These are phyloP conservation scores for Tubosaeta brunneosetosa DNA, from an alignment of 768 basidiomycete species.

Conservation along the genomic window DNA sequence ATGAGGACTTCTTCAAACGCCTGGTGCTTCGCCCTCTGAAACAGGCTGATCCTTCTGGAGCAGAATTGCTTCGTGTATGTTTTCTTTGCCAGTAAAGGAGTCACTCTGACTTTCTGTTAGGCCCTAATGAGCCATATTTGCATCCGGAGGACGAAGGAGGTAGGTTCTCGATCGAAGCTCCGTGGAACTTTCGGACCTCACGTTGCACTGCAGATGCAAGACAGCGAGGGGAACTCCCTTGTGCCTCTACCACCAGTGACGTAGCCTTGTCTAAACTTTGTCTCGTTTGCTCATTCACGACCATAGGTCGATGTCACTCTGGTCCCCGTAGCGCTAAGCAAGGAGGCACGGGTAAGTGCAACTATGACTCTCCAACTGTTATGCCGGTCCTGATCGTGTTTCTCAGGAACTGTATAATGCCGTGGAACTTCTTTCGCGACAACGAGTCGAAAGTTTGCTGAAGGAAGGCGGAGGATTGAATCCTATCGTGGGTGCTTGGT, in stretches of 20 bases:
- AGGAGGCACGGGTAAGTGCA: constrained; percentile 56
- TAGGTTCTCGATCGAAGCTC: constrained; percentile 16
- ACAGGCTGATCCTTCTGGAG: constrained; percentile 60
- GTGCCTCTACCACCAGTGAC: constrained; percentile 70
- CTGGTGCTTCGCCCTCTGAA: constrained; percentile 76
- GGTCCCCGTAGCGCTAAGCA: constrained; percentile 60
- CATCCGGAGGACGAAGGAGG: constrained; percentile 82
- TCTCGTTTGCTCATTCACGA: constrained; percentile 3
- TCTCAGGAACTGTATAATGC: constrained; percentile 61
- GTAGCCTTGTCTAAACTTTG: neutral
- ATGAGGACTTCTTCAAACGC: constrained; percentile 77
- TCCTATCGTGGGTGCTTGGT: constrained; percentile 34
- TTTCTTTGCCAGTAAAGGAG: neutral
- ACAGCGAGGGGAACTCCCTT: constrained; percentile 64
- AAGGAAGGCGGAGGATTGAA: constrained; percentile 34
- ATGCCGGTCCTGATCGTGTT: neutral
- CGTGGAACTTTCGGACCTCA: constrained; percentile 13
- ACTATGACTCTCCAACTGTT: too few species aligned
- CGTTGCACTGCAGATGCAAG: constrained; percentile 63
- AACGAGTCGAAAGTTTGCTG: constrained; percentile 57
- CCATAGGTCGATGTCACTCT: constrained; percentile 71
- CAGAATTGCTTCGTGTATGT: constrained; percentile 64
- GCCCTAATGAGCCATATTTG: constrained; percentile 75
- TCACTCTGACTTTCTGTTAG: constrained; percentile 33
- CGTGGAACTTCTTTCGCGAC: constrained; percentile 57